A percentile compares a stretch with the other conserved stretches of the same genome.
phyloP scores from a whole-genome alignment of 1,284 basidiomycete species.

The Vanrija sp. region DNA sequence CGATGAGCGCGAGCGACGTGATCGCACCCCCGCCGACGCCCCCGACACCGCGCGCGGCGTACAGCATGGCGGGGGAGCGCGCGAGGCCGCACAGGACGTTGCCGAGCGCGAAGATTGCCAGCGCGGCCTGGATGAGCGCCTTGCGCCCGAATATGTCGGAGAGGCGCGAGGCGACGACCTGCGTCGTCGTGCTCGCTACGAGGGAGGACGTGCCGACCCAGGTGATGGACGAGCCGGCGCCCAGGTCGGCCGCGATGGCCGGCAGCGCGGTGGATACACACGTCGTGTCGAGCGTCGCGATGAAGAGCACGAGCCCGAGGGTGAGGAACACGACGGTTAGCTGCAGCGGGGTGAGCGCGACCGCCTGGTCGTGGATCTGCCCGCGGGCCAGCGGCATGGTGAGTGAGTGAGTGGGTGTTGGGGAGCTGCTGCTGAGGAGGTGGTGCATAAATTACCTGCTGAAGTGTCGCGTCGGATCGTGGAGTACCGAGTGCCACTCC shows the following conservation, averaged over 20 bases:
- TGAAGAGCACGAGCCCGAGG: conserved; percentile 4
- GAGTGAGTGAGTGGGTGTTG: too few relatives aligned
- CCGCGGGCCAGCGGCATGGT: too few relatives aligned
- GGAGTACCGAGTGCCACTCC: too few relatives aligned
- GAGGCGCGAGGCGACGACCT: conserved; percentile 28
- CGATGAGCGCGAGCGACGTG: conserved; percentile 45
- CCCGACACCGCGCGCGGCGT: conserved; percentile 44
- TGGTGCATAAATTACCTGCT: too few relatives aligned
- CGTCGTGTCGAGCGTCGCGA: conserved; percentile 17
- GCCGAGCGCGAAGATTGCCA: conserved; percentile 28
- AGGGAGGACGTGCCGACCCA: conserved; percentile 36
- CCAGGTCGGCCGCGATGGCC: conserved; percentile 24
- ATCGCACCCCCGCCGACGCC: conserved; percentile 50
- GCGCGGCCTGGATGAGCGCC: conserved; percentile 17
- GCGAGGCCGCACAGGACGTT: conserved; percentile 36
- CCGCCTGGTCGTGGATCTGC: conserved; percentile 5
- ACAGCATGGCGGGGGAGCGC: conserved; percentile 26
- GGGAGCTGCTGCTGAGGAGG: too few relatives aligned
- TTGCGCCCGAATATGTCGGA: conserved; percentile 35
- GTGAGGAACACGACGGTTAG: conserved; percentile 9
- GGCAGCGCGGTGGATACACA: conserved; percentile 32
- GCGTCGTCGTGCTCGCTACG: conserved; percentile 34
- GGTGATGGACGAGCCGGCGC: conserved; percentile 25
- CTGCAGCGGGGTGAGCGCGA: conserved; percentile 1
- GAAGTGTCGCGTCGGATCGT: too few relatives aligned